These are phyloP conservation scores for Xylariaceae sp. DNA, from an alignment of 2,329 filamentous ascomycete species.

Conservation along the genomic window DNA sequence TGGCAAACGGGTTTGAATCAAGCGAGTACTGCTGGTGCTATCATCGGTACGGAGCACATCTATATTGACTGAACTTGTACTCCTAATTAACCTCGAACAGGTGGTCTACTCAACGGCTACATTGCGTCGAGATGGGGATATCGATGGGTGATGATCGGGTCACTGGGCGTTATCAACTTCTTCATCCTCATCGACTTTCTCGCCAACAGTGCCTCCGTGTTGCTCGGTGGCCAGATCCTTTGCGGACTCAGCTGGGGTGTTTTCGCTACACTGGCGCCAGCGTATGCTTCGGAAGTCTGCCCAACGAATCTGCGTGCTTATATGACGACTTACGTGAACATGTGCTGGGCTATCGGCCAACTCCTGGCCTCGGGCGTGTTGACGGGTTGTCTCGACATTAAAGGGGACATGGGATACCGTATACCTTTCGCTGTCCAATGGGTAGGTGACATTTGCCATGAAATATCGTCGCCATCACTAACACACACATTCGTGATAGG, in stretches of 20 bases:
- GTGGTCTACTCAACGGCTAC: slow-evolving; percentile 30
- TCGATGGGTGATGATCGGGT: slow-evolving; percentile 30
- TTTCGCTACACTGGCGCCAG: slow-evolving; percentile 31
- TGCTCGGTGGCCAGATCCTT: slow-evolving; percentile 30
- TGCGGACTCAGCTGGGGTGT: slow-evolving; percentile 33
- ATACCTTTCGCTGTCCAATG: slow-evolving; percentile 43
- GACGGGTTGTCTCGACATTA: slow-evolving; percentile 33
- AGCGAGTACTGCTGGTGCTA: slow-evolving; percentile 28
- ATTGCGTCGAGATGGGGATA: slow-evolving; percentile 30
- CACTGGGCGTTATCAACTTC: slow-evolving; percentile 27
- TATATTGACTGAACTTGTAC: not conserved
- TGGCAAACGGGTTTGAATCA: slow-evolving; percentile 32
- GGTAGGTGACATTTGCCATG: slow-evolving; percentile 20
- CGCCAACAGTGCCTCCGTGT: slow-evolving; percentile 20
- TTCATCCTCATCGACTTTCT: slow-evolving; percentile 31
- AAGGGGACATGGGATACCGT: slow-evolving; percentile 39
- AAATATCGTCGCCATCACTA: not conserved
- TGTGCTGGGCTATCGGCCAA: slow-evolving; percentile 44
- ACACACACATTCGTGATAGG: slow-evolving; percentile 11
- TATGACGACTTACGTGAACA: slow-evolving; percentile 42
- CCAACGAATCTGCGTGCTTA: slow-evolving; percentile 33
- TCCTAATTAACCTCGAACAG: slow-evolving; percentile 11
- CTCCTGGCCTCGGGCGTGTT: slow-evolving; percentile 39
- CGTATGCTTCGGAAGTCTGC: slow-evolving; percentile 35
- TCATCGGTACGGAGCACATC: slow-evolving; percentile 27